Evolutionary conservation across 805 yeast genomes (phyloP).

Genomic region (Cyberlindnera sargentensis): DNA sequence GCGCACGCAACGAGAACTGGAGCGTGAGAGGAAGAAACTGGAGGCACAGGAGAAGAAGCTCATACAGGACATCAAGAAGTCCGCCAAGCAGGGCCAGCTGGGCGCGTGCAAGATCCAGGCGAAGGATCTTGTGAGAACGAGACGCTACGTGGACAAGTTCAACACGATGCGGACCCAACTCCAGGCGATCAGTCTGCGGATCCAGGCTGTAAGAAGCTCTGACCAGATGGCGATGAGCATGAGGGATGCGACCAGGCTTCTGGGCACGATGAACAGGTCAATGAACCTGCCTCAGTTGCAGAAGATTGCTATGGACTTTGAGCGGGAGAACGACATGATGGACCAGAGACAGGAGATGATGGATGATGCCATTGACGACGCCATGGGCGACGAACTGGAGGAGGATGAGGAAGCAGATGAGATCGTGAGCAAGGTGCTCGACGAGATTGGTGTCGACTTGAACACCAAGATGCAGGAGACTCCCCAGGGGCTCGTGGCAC

Average conservation of each 20-base stretch:
- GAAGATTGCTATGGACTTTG: constrained; percentile 91
- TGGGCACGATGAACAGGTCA: constrained; percentile 80
- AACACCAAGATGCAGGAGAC: constrained; percentile 38
- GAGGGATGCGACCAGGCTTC: constrained; percentile 84
- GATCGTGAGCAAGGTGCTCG: constrained; percentile 83
- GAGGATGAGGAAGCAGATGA: constrained; percentile 90
- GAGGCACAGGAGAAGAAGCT: constrained; percentile 91
- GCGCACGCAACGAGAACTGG: constrained; percentile 88
- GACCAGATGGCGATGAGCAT: constrained; percentile 94
- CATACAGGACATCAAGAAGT: constrained; percentile 76
- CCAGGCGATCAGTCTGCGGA: constrained; percentile 87
- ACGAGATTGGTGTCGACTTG: constrained; percentile 91
- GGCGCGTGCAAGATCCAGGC: constrained; percentile 93
- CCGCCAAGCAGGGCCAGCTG: constrained; percentile 86
- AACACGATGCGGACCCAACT: constrained; percentile 89
- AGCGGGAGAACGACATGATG: constrained; percentile 91
- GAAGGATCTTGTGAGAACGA: constrained; percentile 85
- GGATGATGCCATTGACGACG: constrained; percentile 97
- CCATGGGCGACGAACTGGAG: constrained; percentile 85
- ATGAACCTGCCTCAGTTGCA: constrained; percentile 90
- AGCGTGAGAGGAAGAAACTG: constrained; percentile 77
- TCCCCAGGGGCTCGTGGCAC: constrained; percentile 32
- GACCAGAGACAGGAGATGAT: constrained; percentile 98
- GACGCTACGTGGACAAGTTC: constrained; percentile 75
- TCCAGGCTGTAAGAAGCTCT: constrained; percentile 86